Base-by-base conservation (phyloP, 2,329 filamentous ascomycete genomes). In the Aulographum hederae region DNA sequence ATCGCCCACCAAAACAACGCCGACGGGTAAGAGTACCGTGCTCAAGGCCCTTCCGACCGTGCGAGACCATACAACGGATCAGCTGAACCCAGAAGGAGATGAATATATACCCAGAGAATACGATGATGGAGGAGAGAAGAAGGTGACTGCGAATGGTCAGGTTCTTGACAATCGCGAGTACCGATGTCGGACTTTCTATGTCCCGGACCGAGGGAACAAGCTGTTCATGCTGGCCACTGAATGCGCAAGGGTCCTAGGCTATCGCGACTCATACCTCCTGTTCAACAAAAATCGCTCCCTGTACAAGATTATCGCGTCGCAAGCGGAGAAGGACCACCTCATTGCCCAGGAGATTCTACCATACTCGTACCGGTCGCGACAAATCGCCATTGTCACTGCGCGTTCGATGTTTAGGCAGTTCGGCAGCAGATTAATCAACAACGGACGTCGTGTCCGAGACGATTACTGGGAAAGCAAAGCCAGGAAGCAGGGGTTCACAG, bases 391-490 rank as follows among this genome's bases (percentile, higher is more conserved):
- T 39, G 89, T 98, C 27, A 95, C 89, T 1, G 89, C 89, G 18
- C 74, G 82, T 40, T 95, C 86, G 43, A 98, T 98, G 89, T 98
- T 95, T 55, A 75, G 89, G 27, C 89, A 98, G 52, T 98, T 98
- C 53, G 89, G 89, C 30, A 94, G 85, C 53, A 71, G 89, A 39
- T 78, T 98, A 32, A 89, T 98, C 40, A 73, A 79, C 21, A 80
- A 85, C 46, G 89, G 89, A 20, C 70, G 86, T 39, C 68, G 89
- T 35, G 89, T 98, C 26, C 76, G 89, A 31, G 89, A 98, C 55
- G 89, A 98, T 51, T 98, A 98, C 56, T 98, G 89, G 89, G 89
- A 95, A 54, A 80, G 77, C 47, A 95, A 95, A 56, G 89, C 89
- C 5, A 69, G 79, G 30, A 98, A 95, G 56, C 89, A 98, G 55